Evolutionary conservation across 129 eudicot species (phyloP), one percentile per base, ranked within the genome.

Genomic region (Apium graveolens): DNA sequence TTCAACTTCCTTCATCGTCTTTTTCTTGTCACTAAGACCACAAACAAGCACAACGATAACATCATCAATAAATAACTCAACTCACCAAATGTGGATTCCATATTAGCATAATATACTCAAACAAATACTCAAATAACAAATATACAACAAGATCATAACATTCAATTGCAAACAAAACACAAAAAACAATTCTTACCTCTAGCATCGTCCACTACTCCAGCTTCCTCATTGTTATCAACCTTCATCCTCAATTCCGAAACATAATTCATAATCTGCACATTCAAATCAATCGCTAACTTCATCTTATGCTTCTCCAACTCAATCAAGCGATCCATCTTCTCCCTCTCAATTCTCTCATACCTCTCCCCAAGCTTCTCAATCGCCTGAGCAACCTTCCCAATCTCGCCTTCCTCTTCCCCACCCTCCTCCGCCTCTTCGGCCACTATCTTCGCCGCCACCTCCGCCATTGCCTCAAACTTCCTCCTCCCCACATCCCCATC

Each of bases 281-380:
- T 97, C 82, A 91, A 83, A 80, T 94, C 98, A 82, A 83, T 90
- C 2, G 93, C 87, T 80, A 94, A 91, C 79, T 88, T 83, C 97
- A 91, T 87, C 73, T 90, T 90, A 51, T 91, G 91, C 79, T 88
- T 90, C 83, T 94, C 98, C 73, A 94, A 74, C 79, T 91, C 97
- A 29, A 94, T 79, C 91, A 94, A 81, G 84, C 87, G 90, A 79
- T 85, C 72, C 70, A 85, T 90, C 77, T 91, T 94, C 10, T 84
- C 87, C 81, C 80, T 91, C 81, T 94, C 98, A 10, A 91, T 92
- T 41, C 87, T 86, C 83, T 88, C 88, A 57, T 91, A 94, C 13
- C 86, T 81, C 70, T 90, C 81, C 1, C 85, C 91, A 44, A 94
- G 84, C 57, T 85, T 82, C 41, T 53, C 76, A 16, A 94, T 88